A percentile compares a stretch with the other conserved stretches of the same genome.
Conservation (phyloP, 1,284 basidiomycete genomes). For the Malassezia pachydermatis region DNA sequence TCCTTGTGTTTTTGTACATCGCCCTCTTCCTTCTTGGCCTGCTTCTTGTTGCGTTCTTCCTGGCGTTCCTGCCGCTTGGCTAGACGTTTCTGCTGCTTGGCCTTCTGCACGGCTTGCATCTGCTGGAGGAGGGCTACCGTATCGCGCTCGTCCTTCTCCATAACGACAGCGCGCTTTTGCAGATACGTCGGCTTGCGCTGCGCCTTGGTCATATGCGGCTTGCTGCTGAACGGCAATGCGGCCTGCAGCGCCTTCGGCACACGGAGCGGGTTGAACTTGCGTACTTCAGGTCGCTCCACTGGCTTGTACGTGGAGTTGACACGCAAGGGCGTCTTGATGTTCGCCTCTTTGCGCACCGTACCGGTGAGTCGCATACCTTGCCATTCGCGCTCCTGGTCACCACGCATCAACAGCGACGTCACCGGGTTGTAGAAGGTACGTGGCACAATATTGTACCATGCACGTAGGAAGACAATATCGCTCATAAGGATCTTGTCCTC, state of each 20-base stretch:
- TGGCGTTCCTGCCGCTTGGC: conserved; percentile 24
- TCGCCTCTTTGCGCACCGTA: conserved; percentile 72
- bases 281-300: conserved; percentile 56
- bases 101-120: conserved; percentile 81
- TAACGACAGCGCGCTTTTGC: conserved; percentile 61
- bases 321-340: conserved; percentile 65
- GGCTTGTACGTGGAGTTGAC: conserved; percentile 78
- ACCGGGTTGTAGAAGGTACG: conserved; percentile 95
- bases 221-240: conserved; percentile 77
- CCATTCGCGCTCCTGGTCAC: conserved; percentile 52
- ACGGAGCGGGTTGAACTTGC: conserved; percentile 83
- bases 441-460: conserved; percentile 92
- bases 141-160: conserved; percentile 88
- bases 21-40: conserved; percentile 22
- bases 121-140: conserved; percentile 88
- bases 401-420: conserved; percentile 65
- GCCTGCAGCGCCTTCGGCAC: conserved; percentile 82
- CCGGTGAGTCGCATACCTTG: conserved; percentile 89
- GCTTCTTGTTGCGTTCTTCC: conserved; percentile 21
- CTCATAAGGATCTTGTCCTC: conserved; percentile 96
- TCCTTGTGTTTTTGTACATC: conserved; percentile 36
- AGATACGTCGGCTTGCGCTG: conserved; percentile 60
- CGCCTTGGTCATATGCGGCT: conserved; percentile 71
- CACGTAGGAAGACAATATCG: conserved; percentile 87
- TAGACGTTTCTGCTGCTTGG: conserved; percentile 69